Conservation (phyloP, 208 protist genomes). For the Trichomonas vaginalis region DNA sequence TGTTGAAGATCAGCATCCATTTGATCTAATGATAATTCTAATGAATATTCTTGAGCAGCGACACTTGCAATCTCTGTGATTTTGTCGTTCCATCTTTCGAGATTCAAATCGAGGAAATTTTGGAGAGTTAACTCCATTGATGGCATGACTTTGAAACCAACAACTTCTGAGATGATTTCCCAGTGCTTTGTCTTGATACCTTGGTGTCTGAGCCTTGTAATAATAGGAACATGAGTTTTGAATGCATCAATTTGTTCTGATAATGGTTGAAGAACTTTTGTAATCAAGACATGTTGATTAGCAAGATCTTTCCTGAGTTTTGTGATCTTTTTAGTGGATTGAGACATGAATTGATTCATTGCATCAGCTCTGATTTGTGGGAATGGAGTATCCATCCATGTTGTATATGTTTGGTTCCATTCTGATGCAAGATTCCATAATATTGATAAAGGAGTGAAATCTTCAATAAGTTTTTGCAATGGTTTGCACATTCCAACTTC, state of each 20-base stretch:
- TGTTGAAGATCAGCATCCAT: not conserved
- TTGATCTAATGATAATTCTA: not conserved
- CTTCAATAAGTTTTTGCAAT: not conserved
- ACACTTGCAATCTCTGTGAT: not conserved
- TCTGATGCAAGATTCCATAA: not conserved
- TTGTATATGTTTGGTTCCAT: not conserved
- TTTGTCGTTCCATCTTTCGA: not conserved
- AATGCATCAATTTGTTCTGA: not conserved
- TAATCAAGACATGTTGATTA: not conserved
- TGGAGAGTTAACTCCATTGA: not conserved
- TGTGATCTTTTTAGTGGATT: not conserved
- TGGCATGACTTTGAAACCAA: not conserved
- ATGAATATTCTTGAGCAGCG: not conserved
- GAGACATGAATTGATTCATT: not conserved
- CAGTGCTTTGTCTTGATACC: constrained; percentile 7
- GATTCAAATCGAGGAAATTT: not conserved
- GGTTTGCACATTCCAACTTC: not conserved
- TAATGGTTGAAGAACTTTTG: constrained; percentile 7
- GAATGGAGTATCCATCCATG: not conserved
- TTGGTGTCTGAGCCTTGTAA: not conserved
- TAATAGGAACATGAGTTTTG: not conserved
- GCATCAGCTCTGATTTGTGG: not conserved
- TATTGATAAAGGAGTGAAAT: not conserved
- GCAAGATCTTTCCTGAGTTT: not conserved
- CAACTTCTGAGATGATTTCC: constrained; percentile 6